phyloP scores from a whole-genome alignment of 2,329 filamentous ascomycete species.

The Trichoderma sp. region DNA sequence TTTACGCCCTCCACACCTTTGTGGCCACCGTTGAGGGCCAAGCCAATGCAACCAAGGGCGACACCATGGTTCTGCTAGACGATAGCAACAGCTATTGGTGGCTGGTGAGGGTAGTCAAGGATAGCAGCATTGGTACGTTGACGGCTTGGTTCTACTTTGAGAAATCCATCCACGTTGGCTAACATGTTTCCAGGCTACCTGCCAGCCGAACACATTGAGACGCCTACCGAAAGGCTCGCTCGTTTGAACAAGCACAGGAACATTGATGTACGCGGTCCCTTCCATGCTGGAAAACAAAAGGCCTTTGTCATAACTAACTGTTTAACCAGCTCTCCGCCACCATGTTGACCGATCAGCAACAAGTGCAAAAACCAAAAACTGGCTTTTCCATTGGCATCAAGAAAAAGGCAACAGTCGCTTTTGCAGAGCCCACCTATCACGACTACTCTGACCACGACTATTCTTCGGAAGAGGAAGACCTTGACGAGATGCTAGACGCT shows the following conservation, averaged over 20 bases:
- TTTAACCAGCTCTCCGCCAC: constrained; percentile 53
- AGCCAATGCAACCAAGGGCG: constrained; percentile 95
- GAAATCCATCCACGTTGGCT: not conserved
- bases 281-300: constrained; percentile 13
- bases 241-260: constrained; percentile 97
- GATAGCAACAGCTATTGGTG: constrained; percentile 99
- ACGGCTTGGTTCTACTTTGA: not conserved
- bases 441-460: constrained; percentile 87
- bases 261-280: constrained; percentile 69
- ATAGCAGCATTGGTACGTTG: constrained; percentile 78
- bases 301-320: not conserved
- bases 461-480: constrained; percentile 68
- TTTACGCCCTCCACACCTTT: constrained; percentile 96
- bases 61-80: constrained; percentile 97
- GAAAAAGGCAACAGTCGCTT: constrained; percentile 75
- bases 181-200: constrained; percentile 67
- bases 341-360: constrained; percentile 57
- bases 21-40: constrained; percentile 97
- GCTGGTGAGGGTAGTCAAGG: constrained; percentile 95
- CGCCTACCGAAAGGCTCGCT: constrained; percentile 88
- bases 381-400: constrained; percentile 74
- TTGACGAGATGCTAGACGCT: constrained; percentile 43
- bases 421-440: constrained; percentile 79
- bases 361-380: constrained; percentile 67
- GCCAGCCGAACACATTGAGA: constrained; percentile 97